Evolutionary conservation across 192 early-diverging fungal species (phyloP).

Genomic region (Mortierella hygrophila): DNA sequence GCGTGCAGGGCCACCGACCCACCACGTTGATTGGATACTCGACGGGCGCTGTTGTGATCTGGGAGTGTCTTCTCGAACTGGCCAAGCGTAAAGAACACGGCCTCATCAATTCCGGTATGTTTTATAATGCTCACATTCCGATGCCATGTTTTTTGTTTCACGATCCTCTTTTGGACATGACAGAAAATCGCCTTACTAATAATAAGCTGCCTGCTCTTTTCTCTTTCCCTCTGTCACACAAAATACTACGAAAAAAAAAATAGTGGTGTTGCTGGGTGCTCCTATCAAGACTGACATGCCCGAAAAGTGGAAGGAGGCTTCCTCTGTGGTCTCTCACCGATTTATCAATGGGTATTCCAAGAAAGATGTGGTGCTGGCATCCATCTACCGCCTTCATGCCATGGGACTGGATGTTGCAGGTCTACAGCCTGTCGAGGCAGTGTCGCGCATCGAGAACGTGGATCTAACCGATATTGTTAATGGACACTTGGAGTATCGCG

Average conservation of each 20-base stretch:
- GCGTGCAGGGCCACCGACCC: conserved; percentile 69
- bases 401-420: conserved; percentile 61
- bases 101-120: conserved; percentile 61
- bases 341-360: conserved; percentile 69
- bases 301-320: conserved; percentile 57
- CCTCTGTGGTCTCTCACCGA: conserved; percentile 59
- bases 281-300: conserved; percentile 59
- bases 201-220: no score
- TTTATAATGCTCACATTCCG: background rate
- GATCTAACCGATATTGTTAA: conserved; percentile 59
- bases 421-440: conserved; percentile 49
- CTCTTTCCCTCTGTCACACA: background rate
- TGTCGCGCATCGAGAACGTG: conserved; percentile 61
- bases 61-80: conserved; percentile 66
- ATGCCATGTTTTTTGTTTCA: no score
- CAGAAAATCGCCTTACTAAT: no score
- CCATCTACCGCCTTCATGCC: conserved; percentile 66
- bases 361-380: conserved; percentile 65
- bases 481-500: conserved; percentile 64
- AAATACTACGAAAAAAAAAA: background rate
- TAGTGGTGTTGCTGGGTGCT: conserved; percentile 66
- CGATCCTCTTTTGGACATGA: no score
- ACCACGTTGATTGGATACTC: conserved; percentile 69
- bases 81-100: conserved; percentile 56
- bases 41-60: conserved; percentile 69